These are phyloP conservation scores for Wickerhamomyces silvicola DNA, from an alignment of 805 yeast species.

Conservation along the genomic window DNA sequence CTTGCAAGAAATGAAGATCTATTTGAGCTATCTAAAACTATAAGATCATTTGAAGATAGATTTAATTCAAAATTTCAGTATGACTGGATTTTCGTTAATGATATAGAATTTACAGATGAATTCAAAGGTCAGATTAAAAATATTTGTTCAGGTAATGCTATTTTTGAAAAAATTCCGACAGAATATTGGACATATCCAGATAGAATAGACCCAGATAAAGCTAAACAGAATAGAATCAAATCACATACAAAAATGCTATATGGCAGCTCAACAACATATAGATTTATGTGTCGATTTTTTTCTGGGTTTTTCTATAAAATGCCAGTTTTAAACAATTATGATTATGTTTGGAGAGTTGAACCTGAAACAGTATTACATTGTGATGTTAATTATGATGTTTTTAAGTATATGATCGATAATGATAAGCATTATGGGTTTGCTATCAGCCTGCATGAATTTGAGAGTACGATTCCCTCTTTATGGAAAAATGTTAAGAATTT, in stretches of 20 bases:
- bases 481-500: conserved; percentile 45
- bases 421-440: conserved; percentile 46
- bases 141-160: conserved; percentile 34
- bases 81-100: conserved; percentile 73
- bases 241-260: conserved; percentile 30
- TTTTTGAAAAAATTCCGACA: conserved; percentile 36
- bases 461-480: conserved; percentile 44
- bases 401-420: conserved; percentile 33
- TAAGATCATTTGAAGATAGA: conserved; percentile 68
- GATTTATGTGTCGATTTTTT: conserved; percentile 72
- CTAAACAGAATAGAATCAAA: conserved; percentile 24
- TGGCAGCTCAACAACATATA: conserved; percentile 44
- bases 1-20: conserved; percentile 61
- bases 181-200: conserved; percentile 44
- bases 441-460: conserved; percentile 44
- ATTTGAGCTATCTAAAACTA: conserved; percentile 43
- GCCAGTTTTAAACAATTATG: conserved; percentile 37
- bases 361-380: conserved; percentile 52
- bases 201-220: conserved; percentile 30
- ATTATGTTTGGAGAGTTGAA: conserved; percentile 57
- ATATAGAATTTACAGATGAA: conserved; percentile 35
- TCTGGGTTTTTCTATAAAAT: conserved; percentile 54
- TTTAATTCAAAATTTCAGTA: conserved; percentile 66
- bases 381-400: conserved; percentile 52
- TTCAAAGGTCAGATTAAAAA: conserved; percentile 28